phyloP scores from a whole-genome alignment of 768 basidiomycete genomes.

The Pseudohyphozyma bogoriensis region DNA sequence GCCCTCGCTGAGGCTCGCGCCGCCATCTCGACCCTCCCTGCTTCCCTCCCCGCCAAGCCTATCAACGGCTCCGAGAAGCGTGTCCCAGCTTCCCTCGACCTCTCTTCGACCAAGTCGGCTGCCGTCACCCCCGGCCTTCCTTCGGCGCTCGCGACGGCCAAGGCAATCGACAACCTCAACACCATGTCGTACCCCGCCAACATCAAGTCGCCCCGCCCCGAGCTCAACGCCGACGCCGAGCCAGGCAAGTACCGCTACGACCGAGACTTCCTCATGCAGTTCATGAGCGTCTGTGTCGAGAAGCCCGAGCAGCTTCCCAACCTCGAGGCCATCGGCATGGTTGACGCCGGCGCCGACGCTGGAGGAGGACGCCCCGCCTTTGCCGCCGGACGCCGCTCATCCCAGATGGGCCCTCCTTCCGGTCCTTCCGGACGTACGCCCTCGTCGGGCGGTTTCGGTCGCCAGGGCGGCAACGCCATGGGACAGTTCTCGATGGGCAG shows the following conservation, averaged over 20 bases:
- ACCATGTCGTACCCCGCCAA: slow-evolving; percentile 71
- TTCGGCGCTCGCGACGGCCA: slow-evolving; percentile 57
- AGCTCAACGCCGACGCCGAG: slow-evolving; percentile 71
- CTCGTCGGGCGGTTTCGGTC: background rate
- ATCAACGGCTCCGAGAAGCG: slow-evolving; percentile 1
- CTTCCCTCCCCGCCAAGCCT: slow-evolving; percentile 27
- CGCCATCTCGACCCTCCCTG: slow-evolving; percentile 8
- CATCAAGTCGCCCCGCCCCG: slow-evolving; percentile 66
- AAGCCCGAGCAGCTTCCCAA: slow-evolving; percentile 84
- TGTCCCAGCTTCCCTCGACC: background rate
- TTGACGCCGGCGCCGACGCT: slow-evolving; percentile 40
- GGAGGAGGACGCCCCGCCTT: slow-evolving; percentile 25
- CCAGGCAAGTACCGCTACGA: slow-evolving; percentile 95
- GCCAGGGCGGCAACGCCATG: background rate
- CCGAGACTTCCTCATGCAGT: slow-evolving; percentile 93
- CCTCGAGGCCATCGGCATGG: slow-evolving; percentile 81
- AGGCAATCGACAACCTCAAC: slow-evolving; percentile 70
- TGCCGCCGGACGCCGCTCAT: slow-evolving; percentile 9
- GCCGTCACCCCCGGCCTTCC: slow-evolving; percentile 1
- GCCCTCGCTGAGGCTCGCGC: slow-evolving; percentile 25
- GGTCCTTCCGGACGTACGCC: slow-evolving; percentile 5
- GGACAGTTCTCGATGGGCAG: background rate
- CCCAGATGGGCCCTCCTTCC: slow-evolving; percentile 23
- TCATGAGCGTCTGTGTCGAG: slow-evolving; percentile 88
- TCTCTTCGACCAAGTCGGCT: background rate